Base-by-base conservation (phyloP, 78 protist genomes). In the Cyanophora paradoxa region DNA sequence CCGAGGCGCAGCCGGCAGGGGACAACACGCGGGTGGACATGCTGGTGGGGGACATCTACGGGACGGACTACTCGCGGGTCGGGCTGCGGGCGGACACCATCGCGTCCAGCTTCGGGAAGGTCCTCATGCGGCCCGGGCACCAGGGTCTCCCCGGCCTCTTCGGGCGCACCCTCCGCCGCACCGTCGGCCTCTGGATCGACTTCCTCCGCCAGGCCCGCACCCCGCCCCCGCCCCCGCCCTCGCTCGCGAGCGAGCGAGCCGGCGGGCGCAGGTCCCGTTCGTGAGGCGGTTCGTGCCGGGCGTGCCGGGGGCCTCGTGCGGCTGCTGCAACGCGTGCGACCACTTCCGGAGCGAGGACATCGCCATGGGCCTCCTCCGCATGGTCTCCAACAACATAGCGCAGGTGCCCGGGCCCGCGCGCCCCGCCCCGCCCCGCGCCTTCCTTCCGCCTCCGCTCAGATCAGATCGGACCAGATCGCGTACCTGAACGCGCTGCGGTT, bases 11-110 rank as follows among this genome's bases (percentile, higher is more conserved):
- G 19, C 8, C n/a, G n/a, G n/a, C n/a, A n/a, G n/a, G n/a, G n/a
- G n/a, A n/a, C n/a, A n/a, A n/a, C n/a, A n/a, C n/a, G n/a, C n/a
- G n/a, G n/a, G 94, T 90, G 0, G 96, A 95, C 72, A 68, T 95
- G 79, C 85, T 89, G 0, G 97, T 95, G 13, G 96, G 97, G 19
- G 98, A 95, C 72, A 95, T 95, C 24, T 95, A 95, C 72, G 98
- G 97, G 14, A 69, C 82, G 13, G 93, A 76, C 44, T 90, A 88
- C 78, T 7, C 57, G 17, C n/a, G 31, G 31, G 7, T 89, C 46
- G 93, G 85, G 6, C 56, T 90, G 20, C 2, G 0, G 1, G 36
- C 59, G 0, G 94, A 91, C 26, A 72, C 82, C 30, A 85, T 84
- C n/a, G 80, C 89, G 22, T 31, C 77, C 26, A 26, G 71, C 63